Conservation (phyloP, 495 filamentous ascomycete genomes). For the Pyronema omphalodes region DNA sequence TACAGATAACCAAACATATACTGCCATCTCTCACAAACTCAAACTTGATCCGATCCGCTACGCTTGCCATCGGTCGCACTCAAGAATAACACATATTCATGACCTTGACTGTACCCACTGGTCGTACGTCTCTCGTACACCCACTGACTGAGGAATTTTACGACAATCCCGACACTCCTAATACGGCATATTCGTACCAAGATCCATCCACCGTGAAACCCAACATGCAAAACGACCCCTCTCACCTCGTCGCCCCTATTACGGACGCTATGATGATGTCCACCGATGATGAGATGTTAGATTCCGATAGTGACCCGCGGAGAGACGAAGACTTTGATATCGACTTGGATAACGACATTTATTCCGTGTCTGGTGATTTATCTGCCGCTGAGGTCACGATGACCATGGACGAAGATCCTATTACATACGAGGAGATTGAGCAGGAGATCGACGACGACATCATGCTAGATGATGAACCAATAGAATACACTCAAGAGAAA, state of each 20-base stretch:
- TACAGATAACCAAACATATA: too few species aligned
- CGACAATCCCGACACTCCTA: slow-evolving; percentile 17
- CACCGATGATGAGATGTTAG: slow-evolving; percentile 23
- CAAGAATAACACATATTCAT: not conserved
- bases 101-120: not conserved
- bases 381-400: slow-evolving; percentile 17
- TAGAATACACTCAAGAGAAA: not conserved
- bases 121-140: not conserved
- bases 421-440: slow-evolving; percentile 7
- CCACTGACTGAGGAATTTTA: slow-evolving; percentile 8
- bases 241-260: slow-evolving; percentile 10
- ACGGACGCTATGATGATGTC: slow-evolving; percentile 5
- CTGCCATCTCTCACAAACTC: too few species aligned
- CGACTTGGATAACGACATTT: slow-evolving; percentile 18
- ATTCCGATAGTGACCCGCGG: slow-evolving; percentile 19
- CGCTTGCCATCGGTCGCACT: too few species aligned
- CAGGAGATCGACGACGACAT: slow-evolving; percentile 20
- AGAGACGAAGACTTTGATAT: slow-evolving; percentile 23
- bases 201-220: slow-evolving; percentile 4
- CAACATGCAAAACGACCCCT: slow-evolving; percentile 14
- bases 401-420: slow-evolving; percentile 21
- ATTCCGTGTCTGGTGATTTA: slow-evolving; percentile 18
- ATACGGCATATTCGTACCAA: slow-evolving; percentile 20
- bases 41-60: too few species aligned
- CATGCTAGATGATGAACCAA: slow-evolving; percentile 20